phyloP scores from a whole-genome alignment of 306 rosid species.

The Pterocarpus santalinus region DNA sequence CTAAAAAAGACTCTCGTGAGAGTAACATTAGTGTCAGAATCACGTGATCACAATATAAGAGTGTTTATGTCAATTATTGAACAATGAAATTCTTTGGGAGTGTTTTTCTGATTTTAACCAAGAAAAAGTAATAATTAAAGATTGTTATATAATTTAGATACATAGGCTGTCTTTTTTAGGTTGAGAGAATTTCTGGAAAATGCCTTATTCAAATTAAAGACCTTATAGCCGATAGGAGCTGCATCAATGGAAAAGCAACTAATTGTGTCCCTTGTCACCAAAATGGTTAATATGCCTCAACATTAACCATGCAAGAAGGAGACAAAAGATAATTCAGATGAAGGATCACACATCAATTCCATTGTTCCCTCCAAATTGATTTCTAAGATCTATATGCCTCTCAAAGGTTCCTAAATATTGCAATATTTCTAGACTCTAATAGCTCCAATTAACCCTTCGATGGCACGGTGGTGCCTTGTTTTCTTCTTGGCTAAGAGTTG shows the following conservation, averaged over 20 bases:
- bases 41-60: constrained; percentile 37
- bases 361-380: neutral
- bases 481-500: constrained; percentile 52
- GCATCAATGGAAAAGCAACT: neutral
- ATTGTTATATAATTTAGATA: neutral
- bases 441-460: constrained; percentile 55
- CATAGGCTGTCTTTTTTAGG: neutral
- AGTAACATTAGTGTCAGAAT: constrained; percentile 42
- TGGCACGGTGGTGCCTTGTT: constrained; percentile 57
- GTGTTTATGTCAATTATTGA: constrained; percentile 26
- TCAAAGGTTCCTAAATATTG: constrained; percentile 44
- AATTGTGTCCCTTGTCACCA: constrained; percentile 30
- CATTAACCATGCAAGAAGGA: constrained; percentile 31
- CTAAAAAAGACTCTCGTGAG: constrained; percentile 22
- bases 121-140: neutral
- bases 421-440: constrained; percentile 41
- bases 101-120: neutral
- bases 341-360: constrained; percentile 42
- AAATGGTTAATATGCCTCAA: constrained; percentile 39
- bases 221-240: constrained; percentile 24
- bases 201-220: neutral
- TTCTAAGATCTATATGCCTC: constrained; percentile 40
- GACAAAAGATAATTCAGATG: constrained; percentile 32
- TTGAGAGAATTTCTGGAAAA: neutral
- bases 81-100: constrained; percentile 10